Evolutionary conservation across 2,329 filamentous ascomycete species (phyloP).

Genomic region (Scytalidium sp.): DNA sequence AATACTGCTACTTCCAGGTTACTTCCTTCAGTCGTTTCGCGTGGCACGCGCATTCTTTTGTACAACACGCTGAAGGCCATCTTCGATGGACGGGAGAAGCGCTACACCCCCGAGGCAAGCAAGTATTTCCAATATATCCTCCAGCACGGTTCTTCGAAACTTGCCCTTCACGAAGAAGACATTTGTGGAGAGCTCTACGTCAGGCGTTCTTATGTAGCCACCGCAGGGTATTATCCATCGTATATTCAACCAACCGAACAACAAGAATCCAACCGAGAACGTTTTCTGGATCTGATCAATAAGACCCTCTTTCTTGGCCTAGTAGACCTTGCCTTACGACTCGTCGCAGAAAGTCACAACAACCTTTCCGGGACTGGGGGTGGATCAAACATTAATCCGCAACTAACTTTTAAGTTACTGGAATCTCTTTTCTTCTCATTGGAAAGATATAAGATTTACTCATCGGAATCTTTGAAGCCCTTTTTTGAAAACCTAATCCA

Average conservation of each 20-base stretch:
- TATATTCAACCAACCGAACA: background rate
- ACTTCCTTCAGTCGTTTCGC: background rate
- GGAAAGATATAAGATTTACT: background rate
- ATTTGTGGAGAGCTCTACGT: background rate
- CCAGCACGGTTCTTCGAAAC: background rate
- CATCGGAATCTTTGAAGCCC: conserved; percentile 1
- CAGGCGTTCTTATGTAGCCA: background rate
- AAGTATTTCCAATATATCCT: background rate
- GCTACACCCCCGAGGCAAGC: background rate
- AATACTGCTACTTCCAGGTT: background rate
- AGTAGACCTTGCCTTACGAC: background rate
- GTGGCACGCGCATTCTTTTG: background rate
- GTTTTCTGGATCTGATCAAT: background rate
- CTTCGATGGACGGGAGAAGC: background rate
- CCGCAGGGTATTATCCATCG: too few relatives aligned
- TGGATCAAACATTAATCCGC: background rate
- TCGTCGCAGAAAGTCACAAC: background rate
- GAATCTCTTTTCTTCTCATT: background rate
- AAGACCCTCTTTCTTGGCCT: background rate
- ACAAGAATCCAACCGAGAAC: background rate
- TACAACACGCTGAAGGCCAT: background rate
- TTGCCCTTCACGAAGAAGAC: background rate
- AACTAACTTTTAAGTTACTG: conserved; percentile 5
- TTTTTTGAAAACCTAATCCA: conserved; percentile 5
- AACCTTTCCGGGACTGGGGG: background rate